Base-by-base conservation (phyloP, 2,329 filamentous ascomycete species). In the Ambrosiella beaveri region DNA sequence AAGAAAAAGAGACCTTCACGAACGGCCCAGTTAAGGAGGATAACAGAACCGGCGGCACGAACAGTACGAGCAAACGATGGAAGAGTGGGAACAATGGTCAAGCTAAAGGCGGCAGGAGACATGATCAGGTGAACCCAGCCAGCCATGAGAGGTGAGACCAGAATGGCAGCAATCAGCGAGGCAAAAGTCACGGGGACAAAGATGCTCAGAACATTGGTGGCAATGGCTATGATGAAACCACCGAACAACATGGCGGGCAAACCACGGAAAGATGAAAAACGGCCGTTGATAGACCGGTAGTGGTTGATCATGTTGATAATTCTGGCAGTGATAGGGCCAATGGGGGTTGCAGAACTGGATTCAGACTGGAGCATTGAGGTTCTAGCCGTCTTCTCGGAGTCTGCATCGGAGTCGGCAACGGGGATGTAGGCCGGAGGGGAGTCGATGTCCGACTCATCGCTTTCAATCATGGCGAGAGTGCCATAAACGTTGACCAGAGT, bases 61-160 rank as follows among this genome's bases (percentile, higher is more conserved):
- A 84, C 85, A 56, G 80, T 75, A 66, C 74, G 75, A 64, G 75
- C 74, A 68, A 81, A 79, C 51, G 80, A 71, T 13, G 85, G 83
- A 56, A 95, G 88, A 85, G 65, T 76, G 73, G 71, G 78, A 86
- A 74, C 84, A 88, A 64, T 71, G 72, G 67, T 79, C 77, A 53
- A 74, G 66, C 59, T 78, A 83, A 4, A 82, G 80, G 57, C 5
- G 27, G 27, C 27, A 4, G 80, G 75, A 1, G 87, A 83, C 66
- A 96, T 89, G 67, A 95, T 80, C 65, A 86, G 83, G 69, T 95
- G 88, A 2, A 89, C 86, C 88, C 89, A 95, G 57, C 81, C 78
- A 63, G 90, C 76, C 65, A 80, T 75, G 52, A 88, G 66, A 62
- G 81, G 81, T 39, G 80, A 76, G 13, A 83, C 71, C 11, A 76